Conservation (phyloP, 192 early-diverging fungal genomes). For the Obelidium mucronatum region DNA sequence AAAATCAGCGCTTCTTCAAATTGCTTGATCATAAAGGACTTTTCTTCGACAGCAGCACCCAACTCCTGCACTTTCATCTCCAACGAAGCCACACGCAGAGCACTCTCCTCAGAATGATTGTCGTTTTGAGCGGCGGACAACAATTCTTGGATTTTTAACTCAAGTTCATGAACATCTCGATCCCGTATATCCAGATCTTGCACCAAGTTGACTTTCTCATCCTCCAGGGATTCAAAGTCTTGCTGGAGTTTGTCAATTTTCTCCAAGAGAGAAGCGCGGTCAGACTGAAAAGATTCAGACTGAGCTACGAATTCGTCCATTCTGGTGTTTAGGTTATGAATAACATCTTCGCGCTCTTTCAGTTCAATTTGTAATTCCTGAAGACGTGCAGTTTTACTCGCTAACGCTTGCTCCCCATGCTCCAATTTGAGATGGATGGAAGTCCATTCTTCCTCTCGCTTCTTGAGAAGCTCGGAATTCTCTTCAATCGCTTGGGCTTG, state of each 20-base stretch:
- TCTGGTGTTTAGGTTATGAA: not conserved
- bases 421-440: not conserved
- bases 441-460: not conserved
- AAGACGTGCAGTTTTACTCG: not conserved
- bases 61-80: not conserved
- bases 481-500: not conserved
- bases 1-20: slow-evolving; percentile 23
- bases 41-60: not conserved
- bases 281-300: not conserved
- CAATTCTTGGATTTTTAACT: not conserved
- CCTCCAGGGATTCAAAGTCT: slow-evolving; percentile 18
- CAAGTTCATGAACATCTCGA: not conserved
- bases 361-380: not conserved
- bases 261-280: not conserved
- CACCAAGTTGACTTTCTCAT: slow-evolving; percentile 11
- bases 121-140: not conserved
- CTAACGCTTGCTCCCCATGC: not conserved
- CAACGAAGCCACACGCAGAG: not conserved
- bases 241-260: slow-evolving; percentile 4
- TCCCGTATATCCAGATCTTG: not conserved
- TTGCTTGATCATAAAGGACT: slow-evolving; percentile 17
- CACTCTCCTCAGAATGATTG: not conserved
- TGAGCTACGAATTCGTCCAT: not conserved
- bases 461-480: not conserved
- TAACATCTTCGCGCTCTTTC: not conserved